Evolutionary conservation across 371 early-diverging fungal species (phyloP).

Genomic region (Zychaea mexicana): DNA sequence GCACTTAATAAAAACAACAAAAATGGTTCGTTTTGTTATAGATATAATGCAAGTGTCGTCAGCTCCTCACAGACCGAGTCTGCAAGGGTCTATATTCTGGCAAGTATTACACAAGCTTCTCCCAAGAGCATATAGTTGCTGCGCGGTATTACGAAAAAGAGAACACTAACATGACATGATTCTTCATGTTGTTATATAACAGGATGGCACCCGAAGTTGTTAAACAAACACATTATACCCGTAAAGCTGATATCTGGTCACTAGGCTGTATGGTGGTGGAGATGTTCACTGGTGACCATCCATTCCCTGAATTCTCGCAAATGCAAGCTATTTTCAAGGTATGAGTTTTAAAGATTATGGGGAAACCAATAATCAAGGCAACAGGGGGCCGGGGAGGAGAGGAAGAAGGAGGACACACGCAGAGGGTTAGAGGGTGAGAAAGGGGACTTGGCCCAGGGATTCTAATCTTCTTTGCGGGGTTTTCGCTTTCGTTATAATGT

Average conservation of each 20-base stretch:
- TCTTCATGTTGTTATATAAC: too few relatives aligned
- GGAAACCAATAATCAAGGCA: neutral
- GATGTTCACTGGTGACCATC: conserved; percentile 95
- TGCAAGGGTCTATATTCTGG: conserved; percentile 88
- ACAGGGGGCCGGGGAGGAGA: neutral
- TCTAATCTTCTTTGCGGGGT: neutral
- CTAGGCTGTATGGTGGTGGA: conserved; percentile 95
- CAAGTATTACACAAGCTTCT: neutral
- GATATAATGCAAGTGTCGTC: conserved; percentile 33
- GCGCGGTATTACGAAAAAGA: too few relatives aligned
- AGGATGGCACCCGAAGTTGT: conserved; percentile 97
- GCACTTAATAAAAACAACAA: too few relatives aligned
- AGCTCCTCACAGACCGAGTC: conserved; percentile 67
- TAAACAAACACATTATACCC: conserved; percentile 76
- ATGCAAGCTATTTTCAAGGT: conserved; percentile 91
- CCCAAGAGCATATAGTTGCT: too few relatives aligned
- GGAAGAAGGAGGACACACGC: too few relatives aligned
- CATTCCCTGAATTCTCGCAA: conserved; percentile 91
- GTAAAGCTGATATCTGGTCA: conserved; percentile 87
- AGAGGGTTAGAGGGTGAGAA: neutral
- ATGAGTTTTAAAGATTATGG: neutral
- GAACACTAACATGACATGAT: too few relatives aligned
- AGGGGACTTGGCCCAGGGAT: too few relatives aligned
- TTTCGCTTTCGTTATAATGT: too few relatives aligned
- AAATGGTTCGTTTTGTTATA: neutral